phyloP scores from a whole-genome alignment of 2,329 filamentous ascomycete species.

The Pseudocercospora cruenta region DNA sequence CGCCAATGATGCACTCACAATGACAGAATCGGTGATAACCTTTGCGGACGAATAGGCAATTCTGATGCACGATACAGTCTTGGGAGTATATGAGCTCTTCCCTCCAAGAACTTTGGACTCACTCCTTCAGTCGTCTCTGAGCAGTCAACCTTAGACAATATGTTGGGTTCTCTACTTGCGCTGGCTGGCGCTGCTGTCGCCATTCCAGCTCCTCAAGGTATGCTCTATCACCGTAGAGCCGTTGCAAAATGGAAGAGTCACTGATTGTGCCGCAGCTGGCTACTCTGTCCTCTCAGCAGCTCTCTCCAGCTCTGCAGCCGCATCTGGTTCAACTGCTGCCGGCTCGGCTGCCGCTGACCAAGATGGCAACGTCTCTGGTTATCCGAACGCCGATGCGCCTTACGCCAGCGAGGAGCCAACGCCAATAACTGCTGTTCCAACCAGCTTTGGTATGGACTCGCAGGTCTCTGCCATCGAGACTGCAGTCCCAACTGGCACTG shows the following conservation, averaged over 20 bases:
- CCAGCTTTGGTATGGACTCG: constrained; percentile 50
- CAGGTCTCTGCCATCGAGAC: constrained; percentile 45
- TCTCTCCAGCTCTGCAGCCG: neutral
- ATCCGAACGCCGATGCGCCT: constrained; percentile 50
- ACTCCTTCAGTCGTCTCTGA: constrained; percentile 6
- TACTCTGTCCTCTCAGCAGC: neutral
- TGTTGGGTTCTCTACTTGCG: constrained; percentile 16
- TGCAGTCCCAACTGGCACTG: constrained; percentile 34
- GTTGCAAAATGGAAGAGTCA: neutral
- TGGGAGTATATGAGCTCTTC: neutral
- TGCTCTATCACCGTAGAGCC: neutral
- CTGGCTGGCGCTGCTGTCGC: constrained; percentile 19
- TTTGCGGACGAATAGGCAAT: neutral
- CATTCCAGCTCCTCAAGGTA: constrained; percentile 18
- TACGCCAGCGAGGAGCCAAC: constrained; percentile 42
- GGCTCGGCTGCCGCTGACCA: constrained; percentile 24
- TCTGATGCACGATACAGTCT: neutral
- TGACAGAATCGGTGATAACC: neutral
- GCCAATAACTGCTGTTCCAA: constrained; percentile 42
- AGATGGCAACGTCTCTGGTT: constrained; percentile 43
- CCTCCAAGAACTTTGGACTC: neutral
- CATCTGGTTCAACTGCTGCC: constrained; percentile 6
- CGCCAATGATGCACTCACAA: neutral
- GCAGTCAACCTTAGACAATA: constrained; percentile 8
- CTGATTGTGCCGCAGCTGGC: constrained; percentile 2